Evolutionary conservation across 2,329 filamentous ascomycete genomes (phyloP).

Genomic region (Amauroascus verrucosus): DNA sequence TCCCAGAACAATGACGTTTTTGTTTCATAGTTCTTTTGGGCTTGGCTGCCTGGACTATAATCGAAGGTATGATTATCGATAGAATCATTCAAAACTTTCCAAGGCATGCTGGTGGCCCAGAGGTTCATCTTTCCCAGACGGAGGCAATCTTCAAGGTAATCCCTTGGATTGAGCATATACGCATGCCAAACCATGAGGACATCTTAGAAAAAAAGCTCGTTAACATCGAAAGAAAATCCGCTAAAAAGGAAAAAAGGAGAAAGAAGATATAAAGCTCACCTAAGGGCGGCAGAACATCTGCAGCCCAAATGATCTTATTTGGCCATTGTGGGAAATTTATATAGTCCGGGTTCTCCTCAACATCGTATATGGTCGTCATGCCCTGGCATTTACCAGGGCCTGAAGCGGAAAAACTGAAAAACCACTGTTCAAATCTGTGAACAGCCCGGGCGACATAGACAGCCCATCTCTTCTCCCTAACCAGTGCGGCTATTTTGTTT

Average conservation of each 20-base stretch:
- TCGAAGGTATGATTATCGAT: slow-evolving; percentile 51
- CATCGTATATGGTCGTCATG: slow-evolving; percentile 16
- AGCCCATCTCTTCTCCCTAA: slow-evolving; percentile 65
- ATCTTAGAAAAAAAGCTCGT: slow-evolving; percentile 38
- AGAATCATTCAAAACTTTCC: slow-evolving; percentile 47
- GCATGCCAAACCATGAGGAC: slow-evolving; percentile 72
- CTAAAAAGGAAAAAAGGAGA: too few species aligned
- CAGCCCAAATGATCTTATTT: slow-evolving; percentile 29
- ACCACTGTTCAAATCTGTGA: slow-evolving; percentile 59
- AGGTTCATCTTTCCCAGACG: slow-evolving; percentile 45
- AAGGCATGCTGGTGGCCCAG: slow-evolving; percentile 58
- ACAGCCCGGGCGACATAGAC: slow-evolving; percentile 59
- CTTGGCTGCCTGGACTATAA: slow-evolving; percentile 42
- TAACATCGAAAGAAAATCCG: slow-evolving; percentile 3
- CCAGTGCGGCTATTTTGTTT: slow-evolving; percentile 40
- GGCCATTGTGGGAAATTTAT: slow-evolving; percentile 19
- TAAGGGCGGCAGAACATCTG: slow-evolving; percentile 46
- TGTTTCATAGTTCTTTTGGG: slow-evolving; percentile 40
- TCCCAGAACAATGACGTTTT: slow-evolving; percentile 49
- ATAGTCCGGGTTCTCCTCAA: slow-evolving; percentile 25
- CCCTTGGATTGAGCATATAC: slow-evolving; percentile 65
- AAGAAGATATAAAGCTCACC: slow-evolving; percentile 36
- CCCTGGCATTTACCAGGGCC: slow-evolving; percentile 11
- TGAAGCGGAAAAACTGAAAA: slow-evolving; percentile 31
- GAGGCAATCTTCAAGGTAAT: slow-evolving; percentile 64